These are phyloP conservation scores for Lasiodiplodia sp. DNA, from an alignment of 2,329 filamentous ascomycete species.

Conservation along the genomic window DNA sequence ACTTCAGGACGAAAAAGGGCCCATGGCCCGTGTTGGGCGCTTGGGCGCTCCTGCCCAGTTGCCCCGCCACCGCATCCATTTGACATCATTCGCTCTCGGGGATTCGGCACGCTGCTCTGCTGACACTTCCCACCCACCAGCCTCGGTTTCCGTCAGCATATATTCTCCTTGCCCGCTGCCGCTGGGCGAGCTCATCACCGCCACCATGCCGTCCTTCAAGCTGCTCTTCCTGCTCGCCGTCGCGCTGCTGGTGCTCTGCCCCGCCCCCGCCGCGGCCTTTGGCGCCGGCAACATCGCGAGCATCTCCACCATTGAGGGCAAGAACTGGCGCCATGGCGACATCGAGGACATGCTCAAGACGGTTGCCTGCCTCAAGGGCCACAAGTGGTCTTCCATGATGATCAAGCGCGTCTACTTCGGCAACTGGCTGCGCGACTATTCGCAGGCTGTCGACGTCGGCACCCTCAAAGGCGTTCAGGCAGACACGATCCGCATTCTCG, in stretches of 20 bases:
- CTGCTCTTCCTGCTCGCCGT: constrained; percentile 46
- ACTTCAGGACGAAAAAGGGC: too few species aligned
- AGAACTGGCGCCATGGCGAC: constrained; percentile 62
- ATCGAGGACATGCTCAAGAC: constrained; percentile 60
- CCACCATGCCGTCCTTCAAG: constrained; percentile 44
- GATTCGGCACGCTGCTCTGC: constrained; percentile 14
- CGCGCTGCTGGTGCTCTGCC: constrained; percentile 46
- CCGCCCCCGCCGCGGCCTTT: constrained; percentile 50
- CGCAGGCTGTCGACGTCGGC: constrained; percentile 62
- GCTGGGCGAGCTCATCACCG: not conserved
- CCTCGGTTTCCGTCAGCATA: constrained; percentile 13
- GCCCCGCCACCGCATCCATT: not conserved
- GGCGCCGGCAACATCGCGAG: constrained; percentile 58
- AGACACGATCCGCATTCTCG: constrained; percentile 61
- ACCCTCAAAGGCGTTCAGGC: constrained; percentile 61
- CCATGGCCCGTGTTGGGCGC: too few species aligned
- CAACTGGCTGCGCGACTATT: constrained; percentile 59
- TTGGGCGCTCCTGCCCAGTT: not conserved
- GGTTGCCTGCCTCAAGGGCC: constrained; percentile 53
- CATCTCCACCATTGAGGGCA: constrained; percentile 53
- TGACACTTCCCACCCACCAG: constrained; percentile 7
- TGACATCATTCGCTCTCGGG: constrained; percentile 13
- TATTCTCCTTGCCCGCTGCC: constrained; percentile 6
- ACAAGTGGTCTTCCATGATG: constrained; percentile 55
- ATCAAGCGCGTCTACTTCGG: constrained; percentile 57